Evolutionary conservation across 106 monocot genomes (phyloP).

Genomic region (Dendrobium officinale): DNA sequence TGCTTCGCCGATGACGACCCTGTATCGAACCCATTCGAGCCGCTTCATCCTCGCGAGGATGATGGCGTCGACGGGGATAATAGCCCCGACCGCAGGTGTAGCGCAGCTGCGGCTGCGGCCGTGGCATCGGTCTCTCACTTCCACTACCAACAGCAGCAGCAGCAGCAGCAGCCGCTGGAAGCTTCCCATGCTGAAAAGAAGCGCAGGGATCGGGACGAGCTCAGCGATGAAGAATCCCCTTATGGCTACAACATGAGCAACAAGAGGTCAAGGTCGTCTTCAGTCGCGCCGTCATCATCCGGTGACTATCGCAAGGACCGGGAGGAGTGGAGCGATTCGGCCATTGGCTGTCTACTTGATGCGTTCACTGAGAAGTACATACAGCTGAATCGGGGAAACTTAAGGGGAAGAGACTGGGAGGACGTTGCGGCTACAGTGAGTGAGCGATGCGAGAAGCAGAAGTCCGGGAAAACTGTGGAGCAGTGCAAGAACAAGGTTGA

Average conservation of each 20-base stretch:
- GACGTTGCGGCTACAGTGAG: slow-evolving; percentile 86
- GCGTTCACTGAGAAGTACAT: slow-evolving; percentile 87
- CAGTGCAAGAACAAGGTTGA: slow-evolving; percentile 99
- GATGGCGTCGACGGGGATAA: slow-evolving; percentile 7
- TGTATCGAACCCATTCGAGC: not conserved
- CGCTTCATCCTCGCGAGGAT: slow-evolving; percentile 6
- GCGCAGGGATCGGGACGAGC: slow-evolving; percentile 66
- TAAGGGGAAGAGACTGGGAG: slow-evolving; percentile 97
- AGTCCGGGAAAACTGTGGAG: slow-evolving; percentile 83
- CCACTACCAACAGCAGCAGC: slow-evolving; percentile 20
- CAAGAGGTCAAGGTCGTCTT: slow-evolving; percentile 25
- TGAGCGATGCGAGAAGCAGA: slow-evolving; percentile 64
- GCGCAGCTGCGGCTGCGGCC: not conserved
- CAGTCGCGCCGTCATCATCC: slow-evolving; percentile 23
- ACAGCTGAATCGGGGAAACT: slow-evolving; percentile 84
- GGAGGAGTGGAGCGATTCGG: slow-evolving; percentile 97
- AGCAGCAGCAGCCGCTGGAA: slow-evolving; percentile 11
- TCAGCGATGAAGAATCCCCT: slow-evolving; percentile 74
- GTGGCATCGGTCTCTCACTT: slow-evolving; percentile 1
- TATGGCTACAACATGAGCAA: slow-evolving; percentile 24
- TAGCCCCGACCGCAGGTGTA: slow-evolving; percentile 9
- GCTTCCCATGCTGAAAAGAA: slow-evolving; percentile 11
- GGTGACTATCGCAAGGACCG: slow-evolving; percentile 89
- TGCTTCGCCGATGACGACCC: slow-evolving; percentile 16
- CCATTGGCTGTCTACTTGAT: slow-evolving; percentile 77